Evolutionary conservation across 2,329 filamentous ascomycete species (phyloP).

Genomic region (Zalaria sp.): DNA sequence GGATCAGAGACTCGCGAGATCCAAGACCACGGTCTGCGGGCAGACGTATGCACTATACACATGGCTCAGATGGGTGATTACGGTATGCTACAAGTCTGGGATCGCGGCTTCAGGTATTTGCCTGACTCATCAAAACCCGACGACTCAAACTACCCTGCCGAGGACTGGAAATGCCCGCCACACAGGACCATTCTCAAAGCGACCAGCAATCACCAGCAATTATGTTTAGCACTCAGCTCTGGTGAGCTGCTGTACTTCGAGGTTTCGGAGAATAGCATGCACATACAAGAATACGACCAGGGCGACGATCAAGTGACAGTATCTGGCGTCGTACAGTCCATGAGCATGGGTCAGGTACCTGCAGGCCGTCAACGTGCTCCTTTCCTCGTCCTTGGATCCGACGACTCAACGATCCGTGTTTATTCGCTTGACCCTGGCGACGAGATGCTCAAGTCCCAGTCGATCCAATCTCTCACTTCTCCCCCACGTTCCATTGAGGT

Average conservation of each 20-base stretch:
- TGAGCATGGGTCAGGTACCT: constrained; percentile 88
- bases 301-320: constrained; percentile 78
- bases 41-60: constrained; percentile 75
- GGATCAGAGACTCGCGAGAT: constrained; percentile 96
- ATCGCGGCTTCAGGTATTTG: constrained; percentile 8
- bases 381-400: constrained; percentile 90
- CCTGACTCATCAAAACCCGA: constrained; percentile 5
- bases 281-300: constrained; percentile 63
- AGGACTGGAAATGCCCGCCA: constrained; percentile 41
- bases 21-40: constrained; percentile 81
- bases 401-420: constrained; percentile 90
- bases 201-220: constrained; percentile 82
- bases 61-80: constrained; percentile 91
- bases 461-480: constrained; percentile 10
- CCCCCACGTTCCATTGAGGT: constrained; percentile 47
- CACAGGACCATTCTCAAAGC: constrained; percentile 93
- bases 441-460: constrained; percentile 9
- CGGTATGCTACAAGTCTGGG: constrained; percentile 9
- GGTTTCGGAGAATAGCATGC: constrained; percentile 77
- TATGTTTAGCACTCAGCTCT: constrained; percentile 85
- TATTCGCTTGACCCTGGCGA: constrained; percentile 61
- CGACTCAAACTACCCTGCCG: constrained; percentile 6
- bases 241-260: constrained; percentile 98
- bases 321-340: constrained; percentile 84
- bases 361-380: constrained; percentile 80